Evolutionary conservation across 2,329 filamentous ascomycete species (phyloP).

Genomic region (Colletotrichum australisinense): DNA sequence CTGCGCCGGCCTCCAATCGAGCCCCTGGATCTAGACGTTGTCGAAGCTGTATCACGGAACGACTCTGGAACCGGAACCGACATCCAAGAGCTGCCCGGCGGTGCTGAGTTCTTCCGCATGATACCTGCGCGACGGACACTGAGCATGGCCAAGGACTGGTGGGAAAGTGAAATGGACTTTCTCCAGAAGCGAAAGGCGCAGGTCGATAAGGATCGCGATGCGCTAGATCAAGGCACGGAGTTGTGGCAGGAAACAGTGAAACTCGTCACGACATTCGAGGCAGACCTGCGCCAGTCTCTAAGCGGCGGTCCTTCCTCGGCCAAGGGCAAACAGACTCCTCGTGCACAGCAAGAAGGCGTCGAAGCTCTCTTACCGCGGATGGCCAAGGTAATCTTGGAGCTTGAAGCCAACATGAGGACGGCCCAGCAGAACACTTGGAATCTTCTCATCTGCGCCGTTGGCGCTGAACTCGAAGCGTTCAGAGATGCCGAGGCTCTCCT

Average conservation of each 20-base stretch:
- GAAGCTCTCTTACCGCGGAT: constrained; percentile 65
- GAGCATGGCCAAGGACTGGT: constrained; percentile 78
- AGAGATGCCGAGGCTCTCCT: constrained; percentile 69
- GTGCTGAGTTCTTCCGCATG: constrained; percentile 66
- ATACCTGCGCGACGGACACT: constrained; percentile 74
- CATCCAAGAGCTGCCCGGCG: constrained; percentile 29
- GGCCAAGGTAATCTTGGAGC: constrained; percentile 62
- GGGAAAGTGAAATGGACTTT: constrained; percentile 70
- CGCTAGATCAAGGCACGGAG: constrained; percentile 73
- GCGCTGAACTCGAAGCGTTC: constrained; percentile 78
- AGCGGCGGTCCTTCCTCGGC: constrained; percentile 41
- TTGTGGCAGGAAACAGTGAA: constrained; percentile 74
- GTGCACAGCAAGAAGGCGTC: constrained; percentile 52
- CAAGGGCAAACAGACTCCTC: constrained; percentile 45
- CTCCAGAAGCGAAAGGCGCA: constrained; percentile 65
- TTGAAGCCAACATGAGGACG: constrained; percentile 64
- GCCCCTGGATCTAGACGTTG: constrained; percentile 56
- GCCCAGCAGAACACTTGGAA: constrained; percentile 77
- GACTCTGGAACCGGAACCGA: constrained; percentile 46
- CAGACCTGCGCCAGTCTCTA: constrained; percentile 68
- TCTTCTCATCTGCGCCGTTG: constrained; percentile 79
- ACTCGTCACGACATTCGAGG: constrained; percentile 73
- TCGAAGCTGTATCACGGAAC: constrained; percentile 5
- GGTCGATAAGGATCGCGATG: constrained; percentile 71
- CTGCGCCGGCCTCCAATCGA: constrained; percentile 67